Percentiles rank a stretch among this genome's conserved stretches.
Conservation (phyloP, 2,329 filamentous ascomycete species). For the Colletotrichum sidae region DNA sequence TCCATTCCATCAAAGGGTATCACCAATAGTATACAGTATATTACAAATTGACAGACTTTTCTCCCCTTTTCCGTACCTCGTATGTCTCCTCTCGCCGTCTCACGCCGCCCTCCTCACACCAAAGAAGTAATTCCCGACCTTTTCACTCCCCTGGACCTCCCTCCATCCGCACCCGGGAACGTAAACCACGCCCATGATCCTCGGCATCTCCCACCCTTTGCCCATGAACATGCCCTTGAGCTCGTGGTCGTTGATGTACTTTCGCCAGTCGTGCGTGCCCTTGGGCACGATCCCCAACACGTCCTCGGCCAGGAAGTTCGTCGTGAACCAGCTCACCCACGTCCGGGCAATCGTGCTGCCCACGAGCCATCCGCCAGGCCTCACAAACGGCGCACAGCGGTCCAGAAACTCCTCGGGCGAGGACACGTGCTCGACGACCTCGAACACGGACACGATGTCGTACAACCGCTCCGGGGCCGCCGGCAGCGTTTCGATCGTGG, state of each 20-base stretch:
- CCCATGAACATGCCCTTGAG: conserved; percentile 67
- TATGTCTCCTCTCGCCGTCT: not conserved
- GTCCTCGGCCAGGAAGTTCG: conserved; percentile 92
- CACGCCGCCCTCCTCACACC: conserved; percentile 69
- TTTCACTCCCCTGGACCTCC: conserved; percentile 83
- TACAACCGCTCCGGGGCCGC: conserved; percentile 59
- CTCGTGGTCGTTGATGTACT: conserved; percentile 93
- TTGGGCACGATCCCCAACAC: conserved; percentile 86
- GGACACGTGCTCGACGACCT: conserved; percentile 94
- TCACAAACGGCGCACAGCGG: conserved; percentile 78
- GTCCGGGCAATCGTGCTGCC: conserved; percentile 93
- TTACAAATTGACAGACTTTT: conserved; percentile 3
- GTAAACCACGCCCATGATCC: conserved; percentile 86
- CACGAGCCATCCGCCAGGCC: conserved; percentile 92
- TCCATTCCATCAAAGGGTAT: conserved; percentile 15
- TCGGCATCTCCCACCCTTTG: conserved; percentile 69
- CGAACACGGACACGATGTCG: conserved; percentile 89
- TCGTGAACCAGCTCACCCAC: conserved; percentile 89
- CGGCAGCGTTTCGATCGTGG: conserved; percentile 77
- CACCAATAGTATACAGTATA: conserved; percentile 27
- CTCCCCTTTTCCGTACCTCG: not conserved
- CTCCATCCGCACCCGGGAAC: conserved; percentile 92
- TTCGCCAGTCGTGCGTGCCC: conserved; percentile 95
- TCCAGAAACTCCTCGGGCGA: conserved; percentile 80
- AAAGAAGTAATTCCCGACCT: conserved; percentile 96